These are phyloP conservation scores for Beauveria rudraprayagi DNA, from an alignment of 2,329 filamentous ascomycete species.

Conservation along the genomic window DNA sequence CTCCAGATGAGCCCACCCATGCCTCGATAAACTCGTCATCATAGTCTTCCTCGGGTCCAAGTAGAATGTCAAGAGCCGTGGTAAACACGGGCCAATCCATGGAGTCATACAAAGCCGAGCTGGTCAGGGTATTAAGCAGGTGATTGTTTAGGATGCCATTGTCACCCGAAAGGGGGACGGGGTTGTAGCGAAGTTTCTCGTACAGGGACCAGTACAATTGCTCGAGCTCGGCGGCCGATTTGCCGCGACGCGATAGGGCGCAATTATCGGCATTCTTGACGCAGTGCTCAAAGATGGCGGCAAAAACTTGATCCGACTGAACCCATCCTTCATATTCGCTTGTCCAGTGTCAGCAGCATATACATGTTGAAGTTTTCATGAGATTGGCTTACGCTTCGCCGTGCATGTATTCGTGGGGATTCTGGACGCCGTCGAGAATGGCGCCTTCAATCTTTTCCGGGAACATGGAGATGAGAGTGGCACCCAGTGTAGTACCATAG, in stretches of 20 bases:
- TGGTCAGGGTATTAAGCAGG: conserved; percentile 16
- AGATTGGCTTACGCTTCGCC: conserved; percentile 11
- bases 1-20: neutral
- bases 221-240: conserved; percentile 28
- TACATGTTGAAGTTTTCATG: too few species aligned
- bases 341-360: neutral
- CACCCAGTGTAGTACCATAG: conserved; percentile 33
- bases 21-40: neutral
- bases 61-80: conserved; percentile 12
- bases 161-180: conserved; percentile 16
- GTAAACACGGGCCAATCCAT: conserved; percentile 14
- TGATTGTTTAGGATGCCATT: conserved; percentile 19
- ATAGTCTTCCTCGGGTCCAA: neutral
- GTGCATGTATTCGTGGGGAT: conserved; percentile 26
- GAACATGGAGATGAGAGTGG: conserved; percentile 32
- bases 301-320: conserved; percentile 22
- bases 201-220: conserved; percentile 22
- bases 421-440: conserved; percentile 30
- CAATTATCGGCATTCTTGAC: conserved; percentile 20
- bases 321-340: conserved; percentile 20
- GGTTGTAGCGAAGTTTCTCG: conserved; percentile 21
- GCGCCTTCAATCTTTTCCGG: conserved; percentile 31
- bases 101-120: conserved; percentile 17
- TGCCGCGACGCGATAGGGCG: conserved; percentile 21
- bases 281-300: conserved; percentile 21